Evolutionary conservation across 2,329 filamentous ascomycete genomes (phyloP), one percentile per base, ranked within the genome.

Genomic region (Botrytis hyacinthi): DNA sequence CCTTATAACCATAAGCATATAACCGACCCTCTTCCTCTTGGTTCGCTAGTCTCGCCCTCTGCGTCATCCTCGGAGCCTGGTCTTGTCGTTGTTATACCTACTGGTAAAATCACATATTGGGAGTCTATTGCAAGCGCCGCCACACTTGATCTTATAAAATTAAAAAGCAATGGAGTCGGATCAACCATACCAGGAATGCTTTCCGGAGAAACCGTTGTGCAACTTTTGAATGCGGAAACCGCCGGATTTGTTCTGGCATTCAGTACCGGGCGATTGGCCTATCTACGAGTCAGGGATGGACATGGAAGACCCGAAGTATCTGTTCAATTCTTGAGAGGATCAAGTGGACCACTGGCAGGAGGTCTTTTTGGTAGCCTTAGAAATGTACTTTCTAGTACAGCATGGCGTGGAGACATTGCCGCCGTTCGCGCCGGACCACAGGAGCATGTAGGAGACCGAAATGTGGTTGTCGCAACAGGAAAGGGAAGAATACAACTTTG

Each of bases 101-200:
- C 89, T 29, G 96, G 96, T 70, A 95, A 91, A 82, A 90, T 98
- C 70, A 91, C 93, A 62, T 98, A 96, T 82, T 98, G 96, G 94
- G 96, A 98, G 81, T 97, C 94, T 57, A 93, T 98, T 76, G 94
- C 95, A 73, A 94, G 91, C 81, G 94, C 94, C 16, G 93, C 94
- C 57, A 94, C 93, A 0, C 87, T 97, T 72, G 93, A 93, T 76
- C 89, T 97, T 59, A 79, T 75, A 26, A 91, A 92, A 76, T 92
- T 97, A 80, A 92, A 93, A 79, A 90, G 92, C 76, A 91, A 90
- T 76, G 93, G 93, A 26, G 89, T 97, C 26, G 93, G 97, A 79
- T 90, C 93, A 63, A 85, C 85, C 4, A 89, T 97, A 75, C 86
- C 89, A 3, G 92, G 92, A 75, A 87, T 98, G 83, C 89, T 91